Conservation (phyloP, 2,329 filamentous ascomycete genomes). For the Penicillium sp. region DNA sequence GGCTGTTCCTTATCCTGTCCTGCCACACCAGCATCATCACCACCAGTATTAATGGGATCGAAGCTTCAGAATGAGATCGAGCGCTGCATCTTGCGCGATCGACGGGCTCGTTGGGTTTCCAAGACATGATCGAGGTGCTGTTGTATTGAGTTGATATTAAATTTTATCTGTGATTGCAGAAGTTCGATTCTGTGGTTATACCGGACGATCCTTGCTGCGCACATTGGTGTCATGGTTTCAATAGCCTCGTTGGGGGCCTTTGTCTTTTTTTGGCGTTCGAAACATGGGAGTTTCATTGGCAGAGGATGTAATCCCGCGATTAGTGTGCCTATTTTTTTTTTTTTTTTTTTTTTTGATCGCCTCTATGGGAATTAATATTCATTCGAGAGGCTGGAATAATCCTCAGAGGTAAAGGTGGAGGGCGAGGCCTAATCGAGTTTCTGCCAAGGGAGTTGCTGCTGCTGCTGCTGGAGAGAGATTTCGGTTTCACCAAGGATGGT, state of each 20-base stretch:
- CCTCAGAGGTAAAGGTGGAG: constrained; percentile 27
- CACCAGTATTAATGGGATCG: constrained; percentile 26
- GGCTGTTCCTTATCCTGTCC: constrained; percentile 4
- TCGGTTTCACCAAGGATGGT: neutral
- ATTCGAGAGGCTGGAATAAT: constrained; percentile 18
- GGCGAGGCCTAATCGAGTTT: constrained; percentile 7
- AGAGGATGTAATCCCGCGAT: too few relatives aligned
- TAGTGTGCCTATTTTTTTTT: neutral
- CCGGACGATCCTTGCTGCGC: constrained; percentile 15
- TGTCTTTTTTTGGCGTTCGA: neutral
- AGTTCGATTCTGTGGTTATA: constrained; percentile 31
- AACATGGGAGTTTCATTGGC: too few relatives aligned
- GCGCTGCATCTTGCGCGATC: constrained; percentile 32
- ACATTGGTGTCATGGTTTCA: constrained; percentile 2
- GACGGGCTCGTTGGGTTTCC: constrained; percentile 29
- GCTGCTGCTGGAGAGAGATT: neutral
- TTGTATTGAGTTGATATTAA: constrained; percentile 33
- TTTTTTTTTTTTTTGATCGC: neutral
- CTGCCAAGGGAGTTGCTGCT: neutral
- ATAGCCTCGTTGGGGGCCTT: neutral
- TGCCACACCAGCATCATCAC: constrained; percentile 12
- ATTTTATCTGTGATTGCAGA: constrained; percentile 32
- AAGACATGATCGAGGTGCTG: constrained; percentile 29
- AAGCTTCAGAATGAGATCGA: constrained; percentile 48
- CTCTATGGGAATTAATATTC: constrained; percentile 6